Base-by-base conservation (phyloP, 768 basidiomycete species). In the Boletellus ananas region DNA sequence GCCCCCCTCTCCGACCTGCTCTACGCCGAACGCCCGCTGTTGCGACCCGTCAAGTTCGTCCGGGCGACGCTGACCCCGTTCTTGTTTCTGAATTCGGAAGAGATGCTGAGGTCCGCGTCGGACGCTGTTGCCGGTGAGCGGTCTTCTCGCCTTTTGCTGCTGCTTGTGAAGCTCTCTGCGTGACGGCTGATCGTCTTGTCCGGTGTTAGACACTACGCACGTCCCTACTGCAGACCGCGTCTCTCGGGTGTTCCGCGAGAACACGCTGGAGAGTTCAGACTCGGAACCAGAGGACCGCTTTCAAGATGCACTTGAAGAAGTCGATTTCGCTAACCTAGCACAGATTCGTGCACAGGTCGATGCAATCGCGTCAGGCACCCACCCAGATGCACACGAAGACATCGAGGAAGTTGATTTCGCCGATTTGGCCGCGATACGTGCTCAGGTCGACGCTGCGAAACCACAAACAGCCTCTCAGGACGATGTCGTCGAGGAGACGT, bases 211-310 rank as follows among this genome's bases (percentile, higher is more conserved):
- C 43, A 12, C 61, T 79, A 81, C 70, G 18, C 78, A 81, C 65
- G 72, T 79, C 5, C 87, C 89, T 6, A 90, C 87, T 4, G 86
- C 87, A 0, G 79, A 84, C n/a, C 75, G 72, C 10, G 79, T 91
- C 21, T 70, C 77, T 25, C 79, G 74, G 2, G 74, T 90, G 1
- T 90, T 90, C 69, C 79, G 76, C 51, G 74, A 66, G 9, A 56
- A 59, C 56, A 18, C 14, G 18, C 44, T 51, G 49, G 49, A 39
- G 10, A 29, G 29, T 45, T 57, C 49, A 27, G 54, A 57, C 25
- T 65, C 67, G 0, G 70, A 65, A 21, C 65, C 66, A 16, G 74
- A 71, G 1, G 54, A 59, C 17, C 54, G 63, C 12, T 49, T 59
- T 14, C 50, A 58, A 13, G 61, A 77, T 40, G 68, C 67, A 16